These are phyloP conservation scores for Salvia sclarea DNA, from an alignment of 305 asterid species.

Conservation along the genomic window DNA sequence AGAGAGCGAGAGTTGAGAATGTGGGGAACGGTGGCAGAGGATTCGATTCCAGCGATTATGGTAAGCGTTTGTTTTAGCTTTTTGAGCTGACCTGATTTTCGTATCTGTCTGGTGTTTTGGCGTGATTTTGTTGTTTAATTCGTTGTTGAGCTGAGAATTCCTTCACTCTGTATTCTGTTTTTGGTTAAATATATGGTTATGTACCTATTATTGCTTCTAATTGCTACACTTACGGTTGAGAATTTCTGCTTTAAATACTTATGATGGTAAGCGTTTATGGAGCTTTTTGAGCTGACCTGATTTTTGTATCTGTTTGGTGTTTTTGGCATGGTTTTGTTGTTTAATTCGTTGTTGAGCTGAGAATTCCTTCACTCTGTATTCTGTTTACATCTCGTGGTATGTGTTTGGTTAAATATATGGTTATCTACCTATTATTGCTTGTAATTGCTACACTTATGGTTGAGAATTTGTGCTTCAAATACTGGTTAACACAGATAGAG, in stretches of 20 bases:
- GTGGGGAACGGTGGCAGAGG: conserved; percentile 50
- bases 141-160: not conserved
- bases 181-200: not conserved
- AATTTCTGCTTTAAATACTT: not conserved
- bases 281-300: not conserved
- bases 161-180: not conserved
- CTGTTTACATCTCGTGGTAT: not conserved
- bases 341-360: not conserved
- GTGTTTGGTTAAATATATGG: not conserved
- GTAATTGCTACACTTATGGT: not conserved
- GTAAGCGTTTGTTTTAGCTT: conserved; percentile 21
- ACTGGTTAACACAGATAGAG: not conserved
- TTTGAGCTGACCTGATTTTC: not conserved
- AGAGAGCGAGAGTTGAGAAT: conserved; percentile 68
- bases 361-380: not conserved
- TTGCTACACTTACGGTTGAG: not conserved
- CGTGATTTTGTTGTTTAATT: not conserved
- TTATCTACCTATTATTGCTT: not conserved
- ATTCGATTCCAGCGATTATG: conserved; percentile 48
- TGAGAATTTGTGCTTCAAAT: not conserved
- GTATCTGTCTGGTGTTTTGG: not conserved
- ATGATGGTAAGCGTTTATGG: too few species aligned
- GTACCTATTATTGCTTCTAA: not conserved
- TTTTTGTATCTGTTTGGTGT: not conserved
- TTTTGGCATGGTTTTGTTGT: not conserved